A percentile compares a stretch with the other conserved stretches of the same genome.
phyloP scores from a whole-genome alignment of 176 grass and related monocot genomes.

The Cenchrus americanus region DNA sequence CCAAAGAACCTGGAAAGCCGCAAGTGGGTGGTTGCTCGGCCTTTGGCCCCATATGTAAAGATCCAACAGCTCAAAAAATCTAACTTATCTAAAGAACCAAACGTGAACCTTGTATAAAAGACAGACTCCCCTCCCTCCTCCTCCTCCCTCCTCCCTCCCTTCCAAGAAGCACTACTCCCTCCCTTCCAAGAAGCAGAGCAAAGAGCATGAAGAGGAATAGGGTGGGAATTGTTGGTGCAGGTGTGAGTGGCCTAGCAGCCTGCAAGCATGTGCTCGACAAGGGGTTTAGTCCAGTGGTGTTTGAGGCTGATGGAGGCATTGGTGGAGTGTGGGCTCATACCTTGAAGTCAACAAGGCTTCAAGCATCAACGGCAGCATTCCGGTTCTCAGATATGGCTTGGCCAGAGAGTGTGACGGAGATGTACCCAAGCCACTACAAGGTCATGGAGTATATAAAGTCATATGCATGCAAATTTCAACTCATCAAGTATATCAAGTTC shows the following conservation, averaged over 20 bases:
- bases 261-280: conserved; percentile 78
- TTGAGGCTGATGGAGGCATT: conserved; percentile 59
- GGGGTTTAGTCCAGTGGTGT: conserved; percentile 68
- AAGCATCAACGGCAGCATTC: conserved; percentile 56
- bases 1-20: conserved; percentile 33
- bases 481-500: conserved; percentile 75
- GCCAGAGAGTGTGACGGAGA: conserved; percentile 53
- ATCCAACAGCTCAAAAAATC: conserved; percentile 47
- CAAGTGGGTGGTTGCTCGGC: conserved; percentile 44
- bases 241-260: conserved; percentile 77
- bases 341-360: conserved; percentile 72
- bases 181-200: conserved; percentile 21
- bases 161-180: conserved; percentile 11
- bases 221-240: conserved; percentile 76
- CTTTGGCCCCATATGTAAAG: conserved; percentile 41
- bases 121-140: background rate
- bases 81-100: conserved; percentile 32
- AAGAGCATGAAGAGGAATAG: conserved; percentile 58
- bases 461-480: conserved; percentile 62
- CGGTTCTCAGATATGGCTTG: conserved; percentile 76
- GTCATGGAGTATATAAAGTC: conserved; percentile 76
- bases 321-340: conserved; percentile 83
- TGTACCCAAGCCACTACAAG: conserved; percentile 54
- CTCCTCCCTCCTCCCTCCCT: background rate
- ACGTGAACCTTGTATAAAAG: background rate